phyloP scores from a whole-genome alignment of 2,329 filamentous ascomycete genomes.

The Saccharata proteae region DNA sequence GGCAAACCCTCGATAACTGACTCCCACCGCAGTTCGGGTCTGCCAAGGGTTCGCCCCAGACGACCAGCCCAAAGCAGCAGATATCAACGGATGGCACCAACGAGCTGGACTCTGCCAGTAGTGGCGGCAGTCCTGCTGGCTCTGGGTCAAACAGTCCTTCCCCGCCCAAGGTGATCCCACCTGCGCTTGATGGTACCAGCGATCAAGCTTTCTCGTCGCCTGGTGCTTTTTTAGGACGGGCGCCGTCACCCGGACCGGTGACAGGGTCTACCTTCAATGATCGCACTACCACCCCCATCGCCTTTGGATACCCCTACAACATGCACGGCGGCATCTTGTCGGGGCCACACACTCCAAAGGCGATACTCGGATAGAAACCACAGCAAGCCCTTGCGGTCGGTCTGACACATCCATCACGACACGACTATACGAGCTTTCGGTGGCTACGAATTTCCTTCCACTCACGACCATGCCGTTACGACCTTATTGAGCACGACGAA shows the following conservation, averaged over 20 bases:
- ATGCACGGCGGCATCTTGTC: conserved; percentile 32
- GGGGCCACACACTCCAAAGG: conserved; percentile 34
- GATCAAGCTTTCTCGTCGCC: conserved; percentile 22
- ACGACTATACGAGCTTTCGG: too few relatives aligned
- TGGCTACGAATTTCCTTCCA: conserved; percentile 21
- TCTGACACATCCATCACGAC: too few relatives aligned
- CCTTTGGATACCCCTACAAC: conserved; percentile 31
- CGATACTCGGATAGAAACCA: conserved; percentile 20
- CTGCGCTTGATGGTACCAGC: conserved; percentile 26
- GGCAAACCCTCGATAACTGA: conserved; percentile 27
- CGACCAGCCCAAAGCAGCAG: conserved; percentile 10
- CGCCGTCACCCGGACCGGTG: conserved; percentile 30
- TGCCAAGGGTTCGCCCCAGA: conserved; percentile 27
- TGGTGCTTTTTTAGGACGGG: conserved; percentile 26
- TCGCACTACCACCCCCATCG: conserved; percentile 23
- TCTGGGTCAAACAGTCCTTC: conserved; percentile 27
- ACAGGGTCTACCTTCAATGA: conserved; percentile 29
- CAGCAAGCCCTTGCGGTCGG: conserved; percentile 1
- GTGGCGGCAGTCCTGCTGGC: conserved; percentile 19
- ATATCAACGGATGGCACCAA: conserved; percentile 18
- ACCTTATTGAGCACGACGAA: conserved; percentile 18
- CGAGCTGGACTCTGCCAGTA: conserved; percentile 18
- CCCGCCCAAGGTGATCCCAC: conserved; percentile 16
- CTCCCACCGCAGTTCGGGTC: conserved; percentile 38
- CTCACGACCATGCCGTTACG: conserved; percentile 23